Base-by-base conservation (phyloP, 2,329 filamentous ascomycete genomes). In the Pseudocercospora fuligena region DNA sequence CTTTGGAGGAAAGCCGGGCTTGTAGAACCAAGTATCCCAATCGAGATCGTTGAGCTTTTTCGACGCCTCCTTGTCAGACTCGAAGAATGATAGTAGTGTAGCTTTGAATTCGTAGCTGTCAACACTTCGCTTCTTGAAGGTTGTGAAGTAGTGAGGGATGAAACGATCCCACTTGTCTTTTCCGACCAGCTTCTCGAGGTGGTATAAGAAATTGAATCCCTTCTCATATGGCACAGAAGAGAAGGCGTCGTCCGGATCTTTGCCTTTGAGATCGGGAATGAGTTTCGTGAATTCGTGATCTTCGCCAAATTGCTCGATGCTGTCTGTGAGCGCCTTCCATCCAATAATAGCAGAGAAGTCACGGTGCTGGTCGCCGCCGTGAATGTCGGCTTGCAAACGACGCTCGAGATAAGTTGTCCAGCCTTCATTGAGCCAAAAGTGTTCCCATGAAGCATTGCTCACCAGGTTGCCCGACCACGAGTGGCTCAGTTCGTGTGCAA, bases 371-470 rank as follows among this genome's bases (percentile, higher is more conserved):
- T 94, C 91, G 56, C 93, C 93, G n/a, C 75, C 75, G 73, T 97
- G 93, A 53, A 97, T 84, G 21, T 84, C 87, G 14, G 89, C 90
- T 70, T 89, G 86, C 66, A 96, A 92, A 6, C 95, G 88, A 61
- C 95, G 90, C 81, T 99, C 95, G 5, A 98, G 86, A 75, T 99
- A 99, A 21, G 90, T 91, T 0, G 95, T 98, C 95, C 94, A 98
- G 33, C 94, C 94, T 75, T 90, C 88, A 69, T 90, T 90, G 49
- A 90, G 72, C 82, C 82, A 85, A 73, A 90, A 93, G 76, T 94
- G 91, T 80, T 94, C 91, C 92, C 92, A 94, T 73, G 89, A 92
- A 59, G 89, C 89, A 73, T 89, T 91, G 8, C 88, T 90, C 1
- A 94, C 91, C 46, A 94, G 82, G 73, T 97, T 97, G 27, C 94